phyloP scores from a whole-genome alignment of 2,329 filamentous ascomycete species.

The Davidsoniella eucalypti region DNA sequence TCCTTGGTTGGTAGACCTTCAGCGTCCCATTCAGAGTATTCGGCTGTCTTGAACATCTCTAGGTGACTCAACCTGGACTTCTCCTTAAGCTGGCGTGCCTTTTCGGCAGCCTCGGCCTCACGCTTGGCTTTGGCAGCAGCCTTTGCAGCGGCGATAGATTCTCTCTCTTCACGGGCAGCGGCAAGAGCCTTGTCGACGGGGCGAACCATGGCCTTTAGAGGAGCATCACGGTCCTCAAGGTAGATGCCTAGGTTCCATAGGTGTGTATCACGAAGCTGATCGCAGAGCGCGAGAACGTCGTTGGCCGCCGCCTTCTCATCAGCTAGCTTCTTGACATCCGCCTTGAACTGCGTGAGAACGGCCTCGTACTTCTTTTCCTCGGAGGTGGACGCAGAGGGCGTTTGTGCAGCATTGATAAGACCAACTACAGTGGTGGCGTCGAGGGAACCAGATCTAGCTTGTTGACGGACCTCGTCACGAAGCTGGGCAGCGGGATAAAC shows the following conservation, averaged over 20 bases:
- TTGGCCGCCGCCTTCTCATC: constrained; percentile 34
- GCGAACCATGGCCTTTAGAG: constrained; percentile 55
- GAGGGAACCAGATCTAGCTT: constrained; percentile 22
- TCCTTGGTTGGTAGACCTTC: constrained; percentile 67
- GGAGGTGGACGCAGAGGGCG: constrained; percentile 27
- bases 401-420: constrained; percentile 32
- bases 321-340: constrained; percentile 36
- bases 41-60: constrained; percentile 40
- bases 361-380: constrained; percentile 22
- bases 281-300: constrained; percentile 59
- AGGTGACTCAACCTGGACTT: constrained; percentile 39
- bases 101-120: constrained; percentile 35
- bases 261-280: constrained; percentile 63
- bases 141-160: constrained; percentile 36
- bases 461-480: constrained; percentile 10
- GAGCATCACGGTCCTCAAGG: constrained; percentile 62
- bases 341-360: constrained; percentile 34
- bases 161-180: constrained; percentile 41
- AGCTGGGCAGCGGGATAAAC: constrained; percentile 22
- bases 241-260: constrained; percentile 74
- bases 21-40: constrained; percentile 64
- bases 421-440: constrained; percentile 27
- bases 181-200: constrained; percentile 41
- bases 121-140: constrained; percentile 36
- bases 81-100: constrained; percentile 23